Base-by-base conservation (phyloP, 345 rosid genomes). In the Linum trigynum region DNA sequence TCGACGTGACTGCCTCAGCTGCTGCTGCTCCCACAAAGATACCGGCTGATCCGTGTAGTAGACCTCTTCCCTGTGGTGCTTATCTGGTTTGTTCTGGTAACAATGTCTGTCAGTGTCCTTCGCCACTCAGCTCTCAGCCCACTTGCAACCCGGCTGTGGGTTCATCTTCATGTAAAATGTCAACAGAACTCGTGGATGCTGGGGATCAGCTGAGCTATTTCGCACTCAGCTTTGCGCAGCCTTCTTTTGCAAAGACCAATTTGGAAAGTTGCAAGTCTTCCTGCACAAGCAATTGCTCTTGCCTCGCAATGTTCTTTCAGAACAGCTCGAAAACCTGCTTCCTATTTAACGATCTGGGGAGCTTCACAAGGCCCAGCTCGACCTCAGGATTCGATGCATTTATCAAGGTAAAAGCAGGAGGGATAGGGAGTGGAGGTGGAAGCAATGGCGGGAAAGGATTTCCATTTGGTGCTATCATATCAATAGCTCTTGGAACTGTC, bases 221-320 rank as follows among this genome's bases (percentile, higher is more conserved):
- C 65, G 92, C 91, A 5, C 89, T 94, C 3, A 75, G 62, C 45
- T 88, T 78, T 53, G 73, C 79, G 53, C 9, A 48, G 59, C 23
- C 84, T 0, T 82, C 99, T 17, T 76, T 82, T 6, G 83, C 82
- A 53, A 79, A 74, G 50, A 72, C 89, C 1, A 59, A 74, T 82
- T 76, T 94, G 68, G 77, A 75, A 65, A 79, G 87, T 2, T 94
- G 99, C 82, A 82, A 80, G 72, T 69, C 71, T 8, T 79, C 89
- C 39, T 94, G 99, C 76, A 67, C 50, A 3, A 55, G 64, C 23
- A 90, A 94, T 59, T 94, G 97, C 69, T 84, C 99, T 0, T 94
- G 99, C 65, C 78, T 83, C 38, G 96, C 82, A 60, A 61, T 87
- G 70, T 92, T 92, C 78, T 85, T 77, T 69, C 81, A 86, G 32